These are phyloP conservation scores for Colletotrichum trifolii DNA, from an alignment of 2,329 filamentous ascomycete species.

Conservation along the genomic window DNA sequence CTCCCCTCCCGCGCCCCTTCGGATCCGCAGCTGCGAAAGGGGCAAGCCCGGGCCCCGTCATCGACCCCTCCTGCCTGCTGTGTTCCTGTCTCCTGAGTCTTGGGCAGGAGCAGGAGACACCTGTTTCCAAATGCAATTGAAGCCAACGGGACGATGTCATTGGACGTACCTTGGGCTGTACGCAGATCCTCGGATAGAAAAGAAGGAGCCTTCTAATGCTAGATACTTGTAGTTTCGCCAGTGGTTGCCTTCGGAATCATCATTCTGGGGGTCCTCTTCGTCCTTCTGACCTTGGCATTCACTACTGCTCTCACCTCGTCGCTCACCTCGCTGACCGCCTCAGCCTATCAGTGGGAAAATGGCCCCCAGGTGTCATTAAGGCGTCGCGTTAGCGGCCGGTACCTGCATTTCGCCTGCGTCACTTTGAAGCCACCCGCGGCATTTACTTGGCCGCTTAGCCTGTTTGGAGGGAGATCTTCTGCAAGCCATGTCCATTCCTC, in stretches of 20 bases:
- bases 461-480: not conserved
- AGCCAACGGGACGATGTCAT: too few relatives aligned
- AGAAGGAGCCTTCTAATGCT: conserved; percentile 13
- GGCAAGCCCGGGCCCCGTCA: conserved; percentile 6
- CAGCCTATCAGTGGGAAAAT: not conserved
- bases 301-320: not conserved
- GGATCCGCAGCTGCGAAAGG: conserved; percentile 16
- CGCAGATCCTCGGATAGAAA: conserved; percentile 23
- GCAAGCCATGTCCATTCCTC: not conserved
- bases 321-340: too few relatives aligned
- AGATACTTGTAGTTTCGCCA: too few relatives aligned
- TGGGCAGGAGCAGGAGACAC: conserved; percentile 4
- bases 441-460: conserved; percentile 9
- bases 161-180: too few relatives aligned
- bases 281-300: conserved; percentile 2
- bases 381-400: conserved; percentile 18
- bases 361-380: not conserved
- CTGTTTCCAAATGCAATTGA: conserved; percentile 17
- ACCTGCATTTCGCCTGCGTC: conserved; percentile 34
- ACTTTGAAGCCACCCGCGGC: conserved; percentile 30
- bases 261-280: conserved; percentile 3
- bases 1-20: conserved; percentile 9
- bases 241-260: too few relatives aligned
- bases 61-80: not conserved
- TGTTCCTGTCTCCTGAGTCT: conserved; percentile 1